These are phyloP conservation scores for Juglanconis juglandina DNA, from an alignment of 2,329 filamentous ascomycete genomes.

Conservation along the genomic window DNA sequence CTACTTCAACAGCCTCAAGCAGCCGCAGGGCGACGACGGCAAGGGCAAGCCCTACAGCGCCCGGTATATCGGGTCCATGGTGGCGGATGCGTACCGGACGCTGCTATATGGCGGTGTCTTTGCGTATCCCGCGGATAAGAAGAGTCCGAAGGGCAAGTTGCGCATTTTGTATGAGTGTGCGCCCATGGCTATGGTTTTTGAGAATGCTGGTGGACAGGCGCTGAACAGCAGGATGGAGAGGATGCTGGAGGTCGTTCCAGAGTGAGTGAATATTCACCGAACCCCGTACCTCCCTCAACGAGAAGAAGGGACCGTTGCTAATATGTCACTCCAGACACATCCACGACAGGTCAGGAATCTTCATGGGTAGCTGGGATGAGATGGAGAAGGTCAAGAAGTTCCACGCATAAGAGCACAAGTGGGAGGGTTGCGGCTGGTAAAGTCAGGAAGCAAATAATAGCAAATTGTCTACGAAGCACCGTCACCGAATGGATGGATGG, in stretches of 20 bases:
- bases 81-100: slow-evolving; percentile 95
- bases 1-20: slow-evolving; percentile 89
- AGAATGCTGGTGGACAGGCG: slow-evolving; percentile 94
- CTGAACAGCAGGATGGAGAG: slow-evolving; percentile 87
- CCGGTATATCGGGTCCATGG: slow-evolving; percentile 96
- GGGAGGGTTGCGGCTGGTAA: not conserved
- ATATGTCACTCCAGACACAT: slow-evolving; percentile 53
- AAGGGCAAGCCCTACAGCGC: slow-evolving; percentile 95
- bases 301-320: not conserved
- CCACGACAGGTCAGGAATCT: slow-evolving; percentile 93
- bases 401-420: slow-evolving; percentile 50
- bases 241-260: slow-evolving; percentile 84
- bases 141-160: slow-evolving; percentile 97
- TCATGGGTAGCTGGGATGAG: slow-evolving; percentile 91
- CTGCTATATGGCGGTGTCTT: slow-evolving; percentile 95
- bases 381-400: slow-evolving; percentile 90
- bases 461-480: not conserved
- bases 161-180: slow-evolving; percentile 97
- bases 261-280: slow-evolving; percentile 34
- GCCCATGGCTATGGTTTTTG: slow-evolving; percentile 98
- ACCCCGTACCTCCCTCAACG: too few species aligned
- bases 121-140: slow-evolving; percentile 95
- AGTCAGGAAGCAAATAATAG: not conserved
- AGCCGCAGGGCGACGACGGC: slow-evolving; percentile 59
- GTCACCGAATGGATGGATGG: not conserved